Base-by-base conservation (phyloP, 768 basidiomycete genomes). In the Termitomyces sp. region DNA sequence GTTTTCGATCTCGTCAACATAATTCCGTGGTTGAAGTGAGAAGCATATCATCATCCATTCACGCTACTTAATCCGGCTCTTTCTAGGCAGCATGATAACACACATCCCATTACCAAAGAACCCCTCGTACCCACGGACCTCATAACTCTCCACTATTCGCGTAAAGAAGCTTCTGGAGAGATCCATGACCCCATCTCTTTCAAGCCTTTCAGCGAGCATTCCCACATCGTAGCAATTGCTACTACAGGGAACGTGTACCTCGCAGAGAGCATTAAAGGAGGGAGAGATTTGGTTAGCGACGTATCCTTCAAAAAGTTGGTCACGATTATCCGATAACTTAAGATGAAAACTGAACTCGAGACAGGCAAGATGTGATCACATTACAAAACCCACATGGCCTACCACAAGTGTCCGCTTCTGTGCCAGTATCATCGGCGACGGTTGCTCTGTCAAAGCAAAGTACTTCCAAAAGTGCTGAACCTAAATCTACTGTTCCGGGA, bases 161-260 rank as follows among this genome's bases (percentile, higher is more conserved):
- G 92, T 59, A 95, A 95, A 69, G 80, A 81, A 65, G 75, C 89
- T 3, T 84, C 92, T 26, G 89, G 89, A 40, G 89, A 94, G 70
- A 83, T 91, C 12, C 88, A 97, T 68, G 97, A 99, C 69, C 97
- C 97, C 0, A 94, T 99, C 44, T 93, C 94, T 3, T 99, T 96
- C 82, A 98, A 98, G 69, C 89, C 91, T 2, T 97, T 99, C 79
- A 94, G 81, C 67, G 89, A 96, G 60, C 96, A 98, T 68, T 95
- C 96, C 1, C 91, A 98, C 67, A 91, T 99, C 54, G 91, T 94
- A 38, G 90, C 91, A 42, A 85, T 97, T 62, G 86, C 87, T 6
- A 87, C 85, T 0, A 94, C 93, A 0, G 94, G 94, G 15, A 97
- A 97, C 67, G 94, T 98, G 14, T 98, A 90, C 70, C 78, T 95